Base-by-base conservation (phyloP, 345 rosid genomes). In the Pugionium dolabratum region DNA sequence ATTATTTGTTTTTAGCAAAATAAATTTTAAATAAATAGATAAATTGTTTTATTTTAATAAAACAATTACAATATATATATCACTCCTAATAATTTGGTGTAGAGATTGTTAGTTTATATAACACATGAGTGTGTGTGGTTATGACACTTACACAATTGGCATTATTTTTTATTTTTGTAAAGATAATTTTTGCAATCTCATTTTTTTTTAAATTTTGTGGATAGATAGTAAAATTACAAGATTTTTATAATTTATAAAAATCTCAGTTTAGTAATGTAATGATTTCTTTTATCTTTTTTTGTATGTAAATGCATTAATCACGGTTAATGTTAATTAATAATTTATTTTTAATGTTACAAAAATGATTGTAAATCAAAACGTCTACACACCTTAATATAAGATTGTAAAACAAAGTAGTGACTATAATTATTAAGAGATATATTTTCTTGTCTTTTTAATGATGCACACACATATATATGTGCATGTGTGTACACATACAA, bases 351-450 rank as follows among this genome's bases (percentile, higher is more conserved):
- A 9, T 47, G 8, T 47, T 37, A 46, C 32, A 56, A 34, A 47
- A 30, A 37, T 3, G 5, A 18, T 37, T 57, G 28, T 1, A 30
- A 47, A 67, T 67, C 57, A 37, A 58, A 57, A 67, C 57, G 62
- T 54, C 9, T 4, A 27, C 11, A 43, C 25, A 30, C 9, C 42
- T 65, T 53, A 65, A 43, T 55, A 1, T 45, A 46, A n/a, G 11
- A 4, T 2, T 66, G 32, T 26, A 8, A 4, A 32, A 42, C 27
- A 31, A 53, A 29, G 2, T 31, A 11, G 0, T 42, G 28, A 18
- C 31, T 54, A 18, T 4, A 11, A 4, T 18, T 11, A 18, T 45
- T 45, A 4, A 18, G 2, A 3, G 5, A 34, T 34, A 5, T 6
- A 18, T 45, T 4, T 18, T 18, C n/a, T 18, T 10, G 7, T 2